Percentiles rank a stretch among this genome's conserved stretches.
Evolutionary conservation across 345 rosid genomes (phyloP).

Genomic region (Aquilaria malaccensis): DNA sequence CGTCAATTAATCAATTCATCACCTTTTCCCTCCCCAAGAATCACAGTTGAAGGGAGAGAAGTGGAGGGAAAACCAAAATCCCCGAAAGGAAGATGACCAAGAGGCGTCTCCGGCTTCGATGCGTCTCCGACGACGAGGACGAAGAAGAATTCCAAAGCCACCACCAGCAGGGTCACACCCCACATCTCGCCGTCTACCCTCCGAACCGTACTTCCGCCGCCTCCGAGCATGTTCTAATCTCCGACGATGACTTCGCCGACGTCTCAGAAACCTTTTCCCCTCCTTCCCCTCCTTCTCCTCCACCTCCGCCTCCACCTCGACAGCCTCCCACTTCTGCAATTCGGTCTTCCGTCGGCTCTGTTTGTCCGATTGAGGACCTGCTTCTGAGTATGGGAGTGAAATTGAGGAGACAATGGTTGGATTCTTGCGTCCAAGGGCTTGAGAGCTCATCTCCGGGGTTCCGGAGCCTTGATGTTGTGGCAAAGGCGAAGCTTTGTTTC

Average conservation of each 20-base stretch:
- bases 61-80: slow-evolving; percentile 21
- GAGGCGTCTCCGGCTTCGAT: slow-evolving; percentile 44
- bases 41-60: background rate
- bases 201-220: slow-evolving; percentile 21
- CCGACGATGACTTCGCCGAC: slow-evolving; percentile 58
- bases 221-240: slow-evolving; percentile 23
- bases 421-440: slow-evolving; percentile 44
- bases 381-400: slow-evolving; percentile 54
- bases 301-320: slow-evolving; percentile 17
- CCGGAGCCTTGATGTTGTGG: slow-evolving; percentile 29
- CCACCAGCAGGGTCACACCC: slow-evolving; percentile 2
- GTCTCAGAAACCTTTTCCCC: slow-evolving; percentile 39
- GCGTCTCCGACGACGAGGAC: slow-evolving; percentile 47
- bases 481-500: slow-evolving; percentile 75
- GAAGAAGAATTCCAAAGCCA: slow-evolving; percentile 22
- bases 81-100: slow-evolving; percentile 32
- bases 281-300: slow-evolving; percentile 26
- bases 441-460: slow-evolving; percentile 38
- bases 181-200: slow-evolving; percentile 12
- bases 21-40: too few relatives aligned
- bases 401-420: slow-evolving; percentile 62
- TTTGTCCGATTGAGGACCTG: slow-evolving; percentile 36
- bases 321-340: slow-evolving; percentile 4
- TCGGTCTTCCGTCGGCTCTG: slow-evolving; percentile 14
- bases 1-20: too few relatives aligned